A percentile compares a stretch with the other conserved stretches of the same genome.
Conservation (phyloP, 257 asterid genomes). For the Knoxia roxburghii region DNA sequence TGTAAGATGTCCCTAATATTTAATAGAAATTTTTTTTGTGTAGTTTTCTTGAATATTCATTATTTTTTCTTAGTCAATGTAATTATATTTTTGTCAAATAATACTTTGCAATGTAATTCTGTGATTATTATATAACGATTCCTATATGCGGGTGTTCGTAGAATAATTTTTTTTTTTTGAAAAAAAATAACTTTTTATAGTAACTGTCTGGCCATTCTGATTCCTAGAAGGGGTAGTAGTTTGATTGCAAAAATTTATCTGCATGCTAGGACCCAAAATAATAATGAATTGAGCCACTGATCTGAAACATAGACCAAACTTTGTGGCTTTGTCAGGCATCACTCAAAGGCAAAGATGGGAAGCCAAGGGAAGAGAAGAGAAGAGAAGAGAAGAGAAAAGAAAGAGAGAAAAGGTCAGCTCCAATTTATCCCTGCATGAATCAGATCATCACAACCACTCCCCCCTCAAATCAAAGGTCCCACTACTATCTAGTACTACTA, state of each 20-base stretch:
- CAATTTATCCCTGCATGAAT: conserved; percentile 28
- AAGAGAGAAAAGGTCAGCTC: too few relatives aligned
- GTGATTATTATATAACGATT: too few relatives aligned
- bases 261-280: conserved; percentile 4
- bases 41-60: too few relatives aligned
- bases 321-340: conserved; percentile 41
- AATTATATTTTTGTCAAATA: too few relatives aligned
- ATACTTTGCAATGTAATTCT: too few relatives aligned
- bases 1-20: too few relatives aligned
- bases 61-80: too few relatives aligned
- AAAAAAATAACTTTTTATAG: not conserved
- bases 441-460: conserved; percentile 35
- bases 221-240: not conserved
- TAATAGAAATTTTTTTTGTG: too few relatives aligned
- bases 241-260: conserved; percentile 9
- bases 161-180: too few relatives aligned
- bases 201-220: conserved; percentile 11
- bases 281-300: conserved; percentile 17
- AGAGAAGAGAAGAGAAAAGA: too few relatives aligned
- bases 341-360: conserved; percentile 20
- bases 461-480: conserved; percentile 25
- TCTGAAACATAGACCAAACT: conserved; percentile 28
- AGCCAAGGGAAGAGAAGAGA: conserved; percentile 18
- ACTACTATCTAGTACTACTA: conserved; percentile 8
- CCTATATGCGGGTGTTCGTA: too few relatives aligned